These are phyloP conservation scores for Chlamydomonas applanata DNA, from an alignment of 139 green algal genomes.

Conservation along the genomic window DNA sequence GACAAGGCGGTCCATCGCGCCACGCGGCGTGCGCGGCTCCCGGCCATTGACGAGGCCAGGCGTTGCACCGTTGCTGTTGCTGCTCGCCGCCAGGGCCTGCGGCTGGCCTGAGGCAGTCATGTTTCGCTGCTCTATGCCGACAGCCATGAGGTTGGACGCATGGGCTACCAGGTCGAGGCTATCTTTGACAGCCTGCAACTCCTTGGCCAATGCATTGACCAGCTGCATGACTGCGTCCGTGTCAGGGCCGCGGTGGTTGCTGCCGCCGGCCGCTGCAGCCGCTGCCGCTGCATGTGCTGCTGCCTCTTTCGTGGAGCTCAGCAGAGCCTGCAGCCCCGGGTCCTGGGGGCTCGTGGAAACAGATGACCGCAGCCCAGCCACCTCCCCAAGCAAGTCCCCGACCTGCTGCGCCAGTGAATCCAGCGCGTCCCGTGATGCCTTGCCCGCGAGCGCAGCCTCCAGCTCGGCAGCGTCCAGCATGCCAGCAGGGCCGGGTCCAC, in stretches of 20 bases:
- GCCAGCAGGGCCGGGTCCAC: neutral
- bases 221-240: constrained; percentile 9
- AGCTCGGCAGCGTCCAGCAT: too few relatives aligned
- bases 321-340: neutral
- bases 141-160: constrained; percentile 42
- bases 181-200: constrained; percentile 24
- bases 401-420: constrained; percentile 30
- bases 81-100: neutral
- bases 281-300: neutral
- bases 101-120: neutral
- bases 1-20: constrained; percentile 33
- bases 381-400: constrained; percentile 34
- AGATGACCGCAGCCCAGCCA: constrained; percentile 9
- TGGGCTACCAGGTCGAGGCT: constrained; percentile 37
- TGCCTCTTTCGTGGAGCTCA: neutral
- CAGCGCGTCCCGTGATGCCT: constrained; percentile 22
- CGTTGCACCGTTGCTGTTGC: too few relatives aligned
- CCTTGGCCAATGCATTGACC: constrained; percentile 4
- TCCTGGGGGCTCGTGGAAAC: neutral
- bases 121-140: constrained; percentile 22
- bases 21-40: constrained; percentile 22
- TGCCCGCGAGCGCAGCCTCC: neutral
- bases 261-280: neutral
- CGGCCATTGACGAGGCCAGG: constrained; percentile 7
- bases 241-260: neutral